Evolutionary conservation across 768 basidiomycete genomes (phyloP).

Genomic region (Lentinula guzmanii): DNA sequence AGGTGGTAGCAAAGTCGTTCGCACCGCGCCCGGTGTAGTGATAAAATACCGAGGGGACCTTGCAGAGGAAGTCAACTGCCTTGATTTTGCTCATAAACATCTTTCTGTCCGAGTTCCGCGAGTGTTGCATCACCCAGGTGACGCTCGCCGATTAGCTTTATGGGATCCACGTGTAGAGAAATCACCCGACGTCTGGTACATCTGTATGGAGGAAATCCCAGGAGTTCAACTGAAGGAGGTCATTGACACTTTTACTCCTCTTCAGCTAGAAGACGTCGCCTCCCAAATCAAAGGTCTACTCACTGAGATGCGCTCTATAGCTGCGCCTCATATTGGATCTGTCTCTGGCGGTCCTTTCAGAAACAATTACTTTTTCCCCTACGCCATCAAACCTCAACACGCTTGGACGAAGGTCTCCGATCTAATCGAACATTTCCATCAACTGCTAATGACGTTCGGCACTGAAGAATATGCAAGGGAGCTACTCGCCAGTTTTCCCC

Average conservation of each 20-base stretch:
- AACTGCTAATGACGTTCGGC: constrained; percentile 14
- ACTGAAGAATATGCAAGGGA: constrained; percentile 12
- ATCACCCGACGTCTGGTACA: constrained; percentile 17
- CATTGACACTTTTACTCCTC: constrained; percentile 15
- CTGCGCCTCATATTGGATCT: constrained; percentile 12
- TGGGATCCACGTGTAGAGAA: neutral
- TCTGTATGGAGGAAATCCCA: constrained; percentile 21
- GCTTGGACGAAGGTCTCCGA: constrained; percentile 14
- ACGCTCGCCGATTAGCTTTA: neutral
- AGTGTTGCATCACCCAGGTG: constrained; percentile 19
- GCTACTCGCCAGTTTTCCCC: constrained; percentile 5
- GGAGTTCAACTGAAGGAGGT: constrained; percentile 20
- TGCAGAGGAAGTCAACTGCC: constrained; percentile 8
- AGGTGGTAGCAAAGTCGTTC: constrained; percentile 9
- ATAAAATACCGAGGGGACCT: constrained; percentile 12
- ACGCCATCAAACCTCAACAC: constrained; percentile 1
- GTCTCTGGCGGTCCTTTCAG: constrained; percentile 16
- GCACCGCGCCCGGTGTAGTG: constrained; percentile 6
- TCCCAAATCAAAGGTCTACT: constrained; percentile 15
- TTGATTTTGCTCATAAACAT: constrained; percentile 3
- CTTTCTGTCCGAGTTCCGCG: constrained; percentile 8
- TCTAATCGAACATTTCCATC: constrained; percentile 16
- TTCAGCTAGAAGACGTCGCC: constrained; percentile 18
- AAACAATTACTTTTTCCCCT: constrained; percentile 13
- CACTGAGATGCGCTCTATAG: constrained; percentile 11